Evolutionary conservation across 768 basidiomycete species (phyloP), one percentile per base, ranked within the genome.

Genomic region (Rhodotorula paludigena): DNA sequence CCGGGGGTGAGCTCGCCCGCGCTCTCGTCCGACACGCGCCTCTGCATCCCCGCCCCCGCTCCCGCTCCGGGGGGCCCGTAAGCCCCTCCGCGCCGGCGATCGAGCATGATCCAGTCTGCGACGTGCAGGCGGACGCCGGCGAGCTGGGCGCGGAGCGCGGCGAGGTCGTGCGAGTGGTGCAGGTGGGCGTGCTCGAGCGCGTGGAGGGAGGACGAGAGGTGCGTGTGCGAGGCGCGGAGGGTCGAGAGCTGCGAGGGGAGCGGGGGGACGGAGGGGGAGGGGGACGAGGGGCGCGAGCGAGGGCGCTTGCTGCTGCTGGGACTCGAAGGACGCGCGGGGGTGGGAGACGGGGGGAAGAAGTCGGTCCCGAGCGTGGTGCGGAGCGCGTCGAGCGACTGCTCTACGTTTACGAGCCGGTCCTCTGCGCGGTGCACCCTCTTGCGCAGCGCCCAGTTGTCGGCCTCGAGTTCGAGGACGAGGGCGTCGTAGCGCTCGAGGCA

Each of bases 381-480:
- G 32, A 9, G 49, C 32, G 49, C 47, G 25, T n/a, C 11, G 47
- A 28, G 44, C 23, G 11, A 20, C 7, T 45, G 44, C 44, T 23
- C 7, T 3, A 55, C 23, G 8, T 10, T 7, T 4, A 14, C n/a
- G 36, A 38, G 8, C 5, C 14, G 6, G 8, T 28, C 42, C 51
- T 62, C 60, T 6, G 45, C 15, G 1, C 30, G 14, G 16, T 9
- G 16, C 8, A 53, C 52, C 5, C 52, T 15, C 9, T 3, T 16
- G 18, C 18, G 4, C 11, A 62, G 44, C n/a, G n/a, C 41, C 52
- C 25, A 36, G 33, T 62, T 62, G n/a, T 62, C 60, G 15, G 32
- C 60, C 36, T 53, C 60, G 25, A 54, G 33, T 33, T 54, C 51
- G 3, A 12, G 32, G 23, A 35, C 15, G 7, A 39, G 41, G 3